Evolutionary conservation across 73 alveolate genomes (phyloP), one percentile per base, ranked within the genome.

Genomic region (Uronychia setigera): DNA sequence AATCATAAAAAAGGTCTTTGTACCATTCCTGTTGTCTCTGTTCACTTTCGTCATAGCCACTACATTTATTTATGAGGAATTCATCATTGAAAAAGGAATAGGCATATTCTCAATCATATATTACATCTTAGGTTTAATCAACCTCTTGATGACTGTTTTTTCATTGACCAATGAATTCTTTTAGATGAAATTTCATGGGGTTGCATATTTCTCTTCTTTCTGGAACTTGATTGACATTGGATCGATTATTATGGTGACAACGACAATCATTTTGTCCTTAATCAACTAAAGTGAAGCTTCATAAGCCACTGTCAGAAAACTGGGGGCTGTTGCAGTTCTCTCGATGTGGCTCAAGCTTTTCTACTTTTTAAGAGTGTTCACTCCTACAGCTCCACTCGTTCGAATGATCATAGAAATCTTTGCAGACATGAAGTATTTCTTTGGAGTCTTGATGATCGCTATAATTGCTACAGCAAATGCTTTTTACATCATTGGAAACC

Each of bases 321-420:
- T 83, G 5, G 46, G 59, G 34, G 89, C 88, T 14, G 84, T 60
- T 19, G 88, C 89, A 27, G 86, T 85, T 33, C 80, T 87, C 80
- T 74, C 81, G 59, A 81, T 81, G 84, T 87, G 93, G 93, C 85
- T 87, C 1, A 87, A 87, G 77, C 74, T 87, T 32, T 74, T 87
- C 76, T 87, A 80, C 57, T 87, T 81, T 86, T 81, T 79, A 74
- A 87, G 89, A 74, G 81, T 87, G 1, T 87, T 87, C 78, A 67
- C 58, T 29, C 29, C 59, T 27, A 81, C 93, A 79, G 80, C 89
- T 29, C 80, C 86, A 76, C 34, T 88, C 58, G 77, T 88, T 57
- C 35, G 88, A 34, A 88, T 88, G 91, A 82, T 88, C 31, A 35
- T 88, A 19, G 90, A 86, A 29, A 88, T 82, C 19, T 46, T 77